Evolutionary conservation across 768 basidiomycete species (phyloP), one percentile per base, ranked within the genome.

Genomic region (Hericium alpestre): DNA sequence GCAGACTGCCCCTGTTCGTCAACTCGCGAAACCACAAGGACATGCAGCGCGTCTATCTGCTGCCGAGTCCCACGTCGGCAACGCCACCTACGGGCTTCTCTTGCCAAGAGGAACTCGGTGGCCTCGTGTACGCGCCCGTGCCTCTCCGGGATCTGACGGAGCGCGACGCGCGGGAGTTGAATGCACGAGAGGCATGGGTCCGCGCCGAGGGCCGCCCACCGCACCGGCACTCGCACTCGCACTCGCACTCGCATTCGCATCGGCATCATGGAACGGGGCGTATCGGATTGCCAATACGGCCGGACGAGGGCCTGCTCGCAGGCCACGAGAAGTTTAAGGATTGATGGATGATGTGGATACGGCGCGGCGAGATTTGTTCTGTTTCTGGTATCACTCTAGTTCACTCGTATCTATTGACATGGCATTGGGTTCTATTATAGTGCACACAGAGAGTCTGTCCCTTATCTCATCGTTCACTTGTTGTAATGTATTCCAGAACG

Each of bases 61-160:
- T 87, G 1, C 84, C 81, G 12, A 69, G 64, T 20, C 67, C 65
- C 1, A 59, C 73, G 0, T 60, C 66, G 16, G 59, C 67, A 12
- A 51, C 67, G 12, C 69, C 74, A 58, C 59, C 18, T 18, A 16
- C 22, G 13, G 58, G 57, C 23, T 18, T 55, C 2, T 18, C n/a
- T 9, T 3, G 18, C 12, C 25, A 25, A 22, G 22, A 53, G 23
- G 52, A 61, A 1, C 15, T 60, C 27, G 54, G 53, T 1, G 39
- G 61, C 15, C 57, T 83, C 32, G 78, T 90, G n/a, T 90, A 88
- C 64, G 83, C 84, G n/a, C 84, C 86, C 12, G 76, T 90, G 1
- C 78, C 83, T 0, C 66, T 84, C 41, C 74, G 69, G 58, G 74
- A 78, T 12, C 69, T 88, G 10, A 77, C 86, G 9, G 73, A 75